Conservation (phyloP, 139 green algal species). For the Chlamydomonas eustigma region DNA sequence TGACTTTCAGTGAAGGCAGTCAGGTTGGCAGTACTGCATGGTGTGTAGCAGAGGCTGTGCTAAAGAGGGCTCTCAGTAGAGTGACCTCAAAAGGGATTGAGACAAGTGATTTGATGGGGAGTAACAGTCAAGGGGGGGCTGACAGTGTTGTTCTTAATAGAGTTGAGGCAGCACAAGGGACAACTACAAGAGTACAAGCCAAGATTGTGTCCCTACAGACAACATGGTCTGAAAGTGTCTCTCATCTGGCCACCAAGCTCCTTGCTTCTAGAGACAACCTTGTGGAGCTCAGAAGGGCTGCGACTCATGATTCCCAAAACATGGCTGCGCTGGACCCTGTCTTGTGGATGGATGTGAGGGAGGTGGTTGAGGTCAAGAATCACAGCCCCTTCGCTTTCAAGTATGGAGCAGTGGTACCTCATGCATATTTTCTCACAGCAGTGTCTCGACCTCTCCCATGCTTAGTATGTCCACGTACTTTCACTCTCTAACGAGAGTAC, state of each 20-base stretch:
- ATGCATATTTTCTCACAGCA: too few species aligned
- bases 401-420: neutral
- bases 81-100: neutral
- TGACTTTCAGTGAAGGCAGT: neutral
- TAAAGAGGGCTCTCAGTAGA: neutral
- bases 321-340: too few species aligned
- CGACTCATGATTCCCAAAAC: neutral
- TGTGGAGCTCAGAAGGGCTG: too few species aligned
- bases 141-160: too few species aligned
- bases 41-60: constrained; percentile 1
- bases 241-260: constrained; percentile 1
- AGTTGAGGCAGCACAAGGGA: neutral
- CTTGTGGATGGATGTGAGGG: constrained; percentile 18
- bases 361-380: constrained; percentile 79
- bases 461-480: too few species aligned
- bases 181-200: neutral
- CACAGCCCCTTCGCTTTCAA: constrained; percentile 57
- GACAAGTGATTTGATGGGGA: neutral
- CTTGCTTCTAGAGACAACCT: neutral
- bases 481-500: too few species aligned
- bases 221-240: neutral
- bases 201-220: constrained; percentile 3
- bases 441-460: too few species aligned
- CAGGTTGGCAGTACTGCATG: neutral
- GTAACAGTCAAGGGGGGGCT: neutral